A percentile compares a stretch with the other conserved stretches of the same genome.
Evolutionary conservation across 768 basidiomycete species (phyloP).

Genomic region (Termitomyces sp.): DNA sequence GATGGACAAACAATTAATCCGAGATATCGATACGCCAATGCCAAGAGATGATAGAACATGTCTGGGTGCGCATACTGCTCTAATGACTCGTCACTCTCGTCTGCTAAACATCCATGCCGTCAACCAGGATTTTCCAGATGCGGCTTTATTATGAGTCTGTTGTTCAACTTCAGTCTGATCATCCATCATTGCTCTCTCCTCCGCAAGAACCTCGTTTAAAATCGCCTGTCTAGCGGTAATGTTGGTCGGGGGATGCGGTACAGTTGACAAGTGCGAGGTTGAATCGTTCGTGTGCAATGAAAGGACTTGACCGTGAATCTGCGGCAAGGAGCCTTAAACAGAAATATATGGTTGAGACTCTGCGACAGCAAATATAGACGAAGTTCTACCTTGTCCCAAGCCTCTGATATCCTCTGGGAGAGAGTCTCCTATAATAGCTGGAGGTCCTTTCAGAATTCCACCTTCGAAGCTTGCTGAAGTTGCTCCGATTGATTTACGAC

Average conservation of each 20-base stretch:
- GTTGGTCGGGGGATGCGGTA: slow-evolving; percentile 28
- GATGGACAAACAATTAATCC: slow-evolving; percentile 30
- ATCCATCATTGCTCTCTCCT: slow-evolving; percentile 56
- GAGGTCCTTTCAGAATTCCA: slow-evolving; percentile 2
- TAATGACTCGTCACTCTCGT: slow-evolving; percentile 20
- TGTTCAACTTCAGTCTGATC: slow-evolving; percentile 53
- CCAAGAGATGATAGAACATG: slow-evolving; percentile 21
- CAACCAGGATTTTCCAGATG: slow-evolving; percentile 50
- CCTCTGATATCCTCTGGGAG: slow-evolving; percentile 22
- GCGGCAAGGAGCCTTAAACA: slow-evolving; percentile 36
- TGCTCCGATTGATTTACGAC: slow-evolving; percentile 32
- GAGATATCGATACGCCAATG: slow-evolving; percentile 29
- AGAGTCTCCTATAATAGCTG: slow-evolving; percentile 2
- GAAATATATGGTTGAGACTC: slow-evolving; percentile 28
- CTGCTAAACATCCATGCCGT: slow-evolving; percentile 63
- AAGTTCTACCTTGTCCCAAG: slow-evolving; percentile 26
- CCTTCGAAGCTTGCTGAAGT: slow-evolving; percentile 20
- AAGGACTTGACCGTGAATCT: slow-evolving; percentile 37
- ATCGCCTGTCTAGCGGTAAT: slow-evolving; percentile 63
- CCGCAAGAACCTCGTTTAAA: slow-evolving; percentile 61
- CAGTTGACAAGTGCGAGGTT: slow-evolving; percentile 31
- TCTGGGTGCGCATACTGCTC: slow-evolving; percentile 14
- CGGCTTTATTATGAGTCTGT: slow-evolving; percentile 38
- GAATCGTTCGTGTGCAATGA: slow-evolving; percentile 27
- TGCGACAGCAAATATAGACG: slow-evolving; percentile 33